Conservation (phyloP, 2,329 filamentous ascomycete species). For the Nigrospora osmanthi region DNA sequence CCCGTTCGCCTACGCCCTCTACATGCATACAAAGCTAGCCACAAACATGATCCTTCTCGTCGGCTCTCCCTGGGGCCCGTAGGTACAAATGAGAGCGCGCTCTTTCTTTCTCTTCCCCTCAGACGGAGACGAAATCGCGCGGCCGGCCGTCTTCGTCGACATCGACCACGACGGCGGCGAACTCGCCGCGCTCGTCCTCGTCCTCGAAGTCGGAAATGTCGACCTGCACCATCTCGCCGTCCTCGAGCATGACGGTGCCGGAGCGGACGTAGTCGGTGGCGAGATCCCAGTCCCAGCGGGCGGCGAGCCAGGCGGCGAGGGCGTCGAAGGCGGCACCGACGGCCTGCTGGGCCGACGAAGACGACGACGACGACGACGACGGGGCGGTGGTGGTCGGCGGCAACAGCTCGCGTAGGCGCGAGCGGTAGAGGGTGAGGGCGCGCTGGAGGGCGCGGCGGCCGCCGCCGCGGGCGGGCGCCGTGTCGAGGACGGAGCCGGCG, state of each 20-base stretch:
- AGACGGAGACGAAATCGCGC: constrained; percentile 37
- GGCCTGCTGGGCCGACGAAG: constrained; percentile 28
- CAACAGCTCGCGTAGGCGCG: constrained; percentile 40
- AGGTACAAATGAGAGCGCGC: too few relatives aligned
- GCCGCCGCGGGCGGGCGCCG: constrained; percentile 17
- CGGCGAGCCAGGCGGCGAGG: constrained; percentile 38
- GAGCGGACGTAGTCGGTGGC: constrained; percentile 38
- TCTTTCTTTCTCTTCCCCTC: too few relatives aligned
- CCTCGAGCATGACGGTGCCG: constrained; percentile 42
- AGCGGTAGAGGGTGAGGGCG: constrained; percentile 46
- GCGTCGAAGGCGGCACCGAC: constrained; percentile 40
- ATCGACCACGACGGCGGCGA: constrained; percentile 43
- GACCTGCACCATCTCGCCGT: constrained; percentile 40
- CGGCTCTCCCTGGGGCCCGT: too few relatives aligned
- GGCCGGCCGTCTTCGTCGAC: constrained; percentile 44
- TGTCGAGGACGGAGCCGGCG: constrained; percentile 33
- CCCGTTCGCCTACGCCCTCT: too few relatives aligned
- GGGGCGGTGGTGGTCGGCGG: constrained; percentile 10
- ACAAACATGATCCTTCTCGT: too few relatives aligned
- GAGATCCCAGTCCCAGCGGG: constrained; percentile 46
- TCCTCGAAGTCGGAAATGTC: constrained; percentile 42
- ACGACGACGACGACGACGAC: background rate
- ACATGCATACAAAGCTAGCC: too few relatives aligned
- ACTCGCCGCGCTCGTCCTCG: constrained; percentile 47
- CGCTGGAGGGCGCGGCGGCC: constrained; percentile 2